Percentiles rank a stretch among this genome's conserved stretches.
Evolutionary conservation across 2,329 filamentous ascomycete genomes (phyloP).

Genomic region (Pseudogymnoascus sp.): DNA sequence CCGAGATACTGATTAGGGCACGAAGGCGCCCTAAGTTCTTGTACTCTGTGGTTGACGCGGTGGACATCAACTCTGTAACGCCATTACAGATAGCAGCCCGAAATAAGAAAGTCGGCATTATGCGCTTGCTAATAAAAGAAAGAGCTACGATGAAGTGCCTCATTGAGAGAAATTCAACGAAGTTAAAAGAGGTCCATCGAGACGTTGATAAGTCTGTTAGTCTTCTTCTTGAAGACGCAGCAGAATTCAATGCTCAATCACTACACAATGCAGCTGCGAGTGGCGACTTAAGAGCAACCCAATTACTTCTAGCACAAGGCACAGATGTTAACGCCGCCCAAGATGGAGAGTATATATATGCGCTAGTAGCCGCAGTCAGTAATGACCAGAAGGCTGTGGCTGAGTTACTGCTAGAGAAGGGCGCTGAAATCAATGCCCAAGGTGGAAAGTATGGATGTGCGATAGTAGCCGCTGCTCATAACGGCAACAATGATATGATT

Average conservation of each 20-base stretch:
- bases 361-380: neutral
- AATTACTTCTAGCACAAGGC: neutral
- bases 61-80: neutral
- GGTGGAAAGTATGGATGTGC: neutral
- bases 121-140: neutral
- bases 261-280: neutral
- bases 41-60: neutral
- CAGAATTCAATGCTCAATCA: neutral
- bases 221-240: neutral
- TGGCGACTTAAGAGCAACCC: neutral
- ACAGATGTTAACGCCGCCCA: neutral
- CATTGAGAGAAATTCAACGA: neutral
- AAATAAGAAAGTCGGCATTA: neutral
- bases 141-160: neutral
- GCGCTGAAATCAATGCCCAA: neutral
- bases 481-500: neutral
- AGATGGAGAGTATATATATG: neutral
- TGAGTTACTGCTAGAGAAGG: neutral
- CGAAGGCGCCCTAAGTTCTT: neutral
- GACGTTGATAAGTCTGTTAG: neutral
- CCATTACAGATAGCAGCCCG: neutral
- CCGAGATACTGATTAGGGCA: neutral
- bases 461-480: neutral
- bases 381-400: neutral
- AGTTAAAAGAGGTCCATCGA: neutral